A percentile compares a stretch with the other conserved stretches of the same genome.
Evolutionary conservation across 2,329 filamentous ascomycete species (phyloP).

Genomic region (Penicillium sp.): DNA sequence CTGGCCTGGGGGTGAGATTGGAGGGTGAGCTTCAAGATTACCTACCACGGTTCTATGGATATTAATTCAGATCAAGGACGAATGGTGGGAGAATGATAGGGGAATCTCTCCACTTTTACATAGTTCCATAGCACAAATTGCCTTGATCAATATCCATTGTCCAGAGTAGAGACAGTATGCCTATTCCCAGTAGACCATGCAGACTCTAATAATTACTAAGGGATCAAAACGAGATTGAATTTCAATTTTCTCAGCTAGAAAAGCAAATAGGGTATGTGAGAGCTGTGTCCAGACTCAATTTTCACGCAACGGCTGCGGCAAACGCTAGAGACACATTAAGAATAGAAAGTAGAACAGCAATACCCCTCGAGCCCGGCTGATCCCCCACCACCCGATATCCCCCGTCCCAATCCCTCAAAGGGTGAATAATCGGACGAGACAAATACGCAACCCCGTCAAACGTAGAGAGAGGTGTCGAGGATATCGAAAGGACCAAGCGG

Average conservation of each 20-base stretch:
- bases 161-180: not conserved
- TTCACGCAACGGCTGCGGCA: not conserved
- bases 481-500: not conserved
- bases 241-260: not conserved
- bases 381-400: not conserved
- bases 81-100: too few species aligned
- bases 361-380: not conserved
- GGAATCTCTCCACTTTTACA: not conserved
- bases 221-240: not conserved
- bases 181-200: not conserved
- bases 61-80: not conserved
- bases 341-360: not conserved
- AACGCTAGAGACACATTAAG: not conserved
- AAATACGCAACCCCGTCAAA: not conserved
- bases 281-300: not conserved
- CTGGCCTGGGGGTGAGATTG: not conserved
- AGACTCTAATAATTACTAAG: too few species aligned
- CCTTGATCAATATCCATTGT: not conserved
- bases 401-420: not conserved
- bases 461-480: not conserved
- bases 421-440: not conserved
- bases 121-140: not conserved
- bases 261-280: not conserved
- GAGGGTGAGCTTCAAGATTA: not conserved
- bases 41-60: not conserved